phyloP scores from a whole-genome alignment of 768 basidiomycete genomes.

The Suillus placidus region DNA sequence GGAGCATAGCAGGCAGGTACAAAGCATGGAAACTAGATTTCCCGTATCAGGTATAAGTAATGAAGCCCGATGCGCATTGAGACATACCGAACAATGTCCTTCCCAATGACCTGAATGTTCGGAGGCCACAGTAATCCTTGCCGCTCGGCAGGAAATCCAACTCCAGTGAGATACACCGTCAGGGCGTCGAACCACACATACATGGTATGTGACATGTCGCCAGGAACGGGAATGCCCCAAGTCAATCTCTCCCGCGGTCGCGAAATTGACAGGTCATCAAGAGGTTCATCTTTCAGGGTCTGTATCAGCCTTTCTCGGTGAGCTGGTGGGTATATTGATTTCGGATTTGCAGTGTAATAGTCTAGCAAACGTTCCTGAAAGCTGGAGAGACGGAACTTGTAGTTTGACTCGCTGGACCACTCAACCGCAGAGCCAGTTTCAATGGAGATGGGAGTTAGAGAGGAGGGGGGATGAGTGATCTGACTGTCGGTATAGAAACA shows the following conservation, averaged over 20 bases:
- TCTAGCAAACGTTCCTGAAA: conserved; percentile 61
- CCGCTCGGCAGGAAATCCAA: conserved; percentile 53
- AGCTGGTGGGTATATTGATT: conserved; percentile 57
- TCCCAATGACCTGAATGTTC: conserved; percentile 86
- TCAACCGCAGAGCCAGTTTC: conserved; percentile 82
- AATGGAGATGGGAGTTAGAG: conserved; percentile 47
- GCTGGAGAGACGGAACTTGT: conserved; percentile 79
- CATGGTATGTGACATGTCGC: conserved; percentile 77
- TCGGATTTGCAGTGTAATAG: conserved; percentile 44
- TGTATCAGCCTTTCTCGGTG: conserved; percentile 57
- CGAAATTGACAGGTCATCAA: conserved; percentile 84
- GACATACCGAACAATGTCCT: conserved; percentile 80
- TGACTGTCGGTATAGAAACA: conserved; percentile 65
- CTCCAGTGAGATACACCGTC: conserved; percentile 79
- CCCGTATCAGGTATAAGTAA: not conserved
- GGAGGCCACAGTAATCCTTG: conserved; percentile 65
- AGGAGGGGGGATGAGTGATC: conserved; percentile 25
- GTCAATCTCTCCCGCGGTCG: conserved; percentile 70
- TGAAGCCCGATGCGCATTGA: not conserved
- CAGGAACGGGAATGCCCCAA: conserved; percentile 88
- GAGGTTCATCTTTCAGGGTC: conserved; percentile 38
- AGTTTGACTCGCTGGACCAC: conserved; percentile 84
- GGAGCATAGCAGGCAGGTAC: conserved; percentile 84
- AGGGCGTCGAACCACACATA: conserved; percentile 97
- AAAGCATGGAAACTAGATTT: conserved; percentile 76